These are phyloP conservation scores for Gamarada debralockiae DNA, from an alignment of 495 filamentous ascomycete genomes.

Conservation along the genomic window DNA sequence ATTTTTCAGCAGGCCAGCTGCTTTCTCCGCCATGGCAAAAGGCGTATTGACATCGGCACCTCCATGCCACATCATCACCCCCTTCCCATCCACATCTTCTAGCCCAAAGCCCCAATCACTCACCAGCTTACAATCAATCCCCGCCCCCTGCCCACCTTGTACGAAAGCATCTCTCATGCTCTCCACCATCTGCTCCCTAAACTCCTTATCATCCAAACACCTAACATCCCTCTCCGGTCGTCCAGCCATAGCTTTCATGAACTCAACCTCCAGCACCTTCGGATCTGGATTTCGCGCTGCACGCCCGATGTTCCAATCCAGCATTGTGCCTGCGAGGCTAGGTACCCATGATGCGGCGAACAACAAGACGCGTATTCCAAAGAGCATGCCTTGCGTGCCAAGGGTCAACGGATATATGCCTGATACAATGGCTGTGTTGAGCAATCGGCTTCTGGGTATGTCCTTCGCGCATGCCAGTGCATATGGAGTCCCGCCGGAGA, in stretches of 20 bases:
- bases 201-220: slow-evolving; percentile 1
- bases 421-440: no score
- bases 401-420: no score
- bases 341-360: background rate
- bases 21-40: background rate
- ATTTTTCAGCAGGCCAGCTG: background rate
- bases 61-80: slow-evolving; percentile 13
- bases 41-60: slow-evolving; percentile 6
- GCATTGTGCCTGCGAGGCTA: background rate
- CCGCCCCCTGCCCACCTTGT: background rate
- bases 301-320: slow-evolving; percentile 6
- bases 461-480: no score
- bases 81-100: slow-evolving; percentile 4
- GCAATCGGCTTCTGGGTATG: no score
- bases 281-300: slow-evolving; percentile 1
- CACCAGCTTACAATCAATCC: background rate
- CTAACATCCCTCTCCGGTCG: slow-evolving; percentile 1
- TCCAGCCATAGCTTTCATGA: background rate
- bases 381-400: background rate
- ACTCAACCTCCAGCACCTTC: background rate
- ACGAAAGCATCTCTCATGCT: slow-evolving; percentile 9
- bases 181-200: background rate
- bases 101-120: slow-evolving; percentile 12
- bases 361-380: background rate
- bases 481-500: no score